Evolutionary conservation across 2,329 filamentous ascomycete species (phyloP).

Genomic region (Ophiostoma perfectum): DNA sequence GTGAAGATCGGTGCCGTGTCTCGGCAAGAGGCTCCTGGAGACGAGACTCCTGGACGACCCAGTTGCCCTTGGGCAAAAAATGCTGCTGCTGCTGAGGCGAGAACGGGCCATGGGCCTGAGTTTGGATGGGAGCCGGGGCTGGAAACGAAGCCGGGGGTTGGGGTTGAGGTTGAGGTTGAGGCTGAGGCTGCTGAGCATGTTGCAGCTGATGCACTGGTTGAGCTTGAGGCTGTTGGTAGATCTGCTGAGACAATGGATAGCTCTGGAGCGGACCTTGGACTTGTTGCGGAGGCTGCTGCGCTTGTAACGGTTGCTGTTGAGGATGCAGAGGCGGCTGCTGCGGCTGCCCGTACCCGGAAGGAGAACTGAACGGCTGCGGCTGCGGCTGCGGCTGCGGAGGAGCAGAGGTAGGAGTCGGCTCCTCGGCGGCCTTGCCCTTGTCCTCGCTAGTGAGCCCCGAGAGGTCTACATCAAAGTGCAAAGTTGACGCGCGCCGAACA

Average conservation of each 20-base stretch:
- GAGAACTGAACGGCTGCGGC: background rate
- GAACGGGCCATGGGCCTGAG: no score
- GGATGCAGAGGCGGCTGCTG: background rate
- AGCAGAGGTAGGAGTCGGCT: slow-evolving; percentile 20
- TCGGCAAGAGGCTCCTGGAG: slow-evolving; percentile 14
- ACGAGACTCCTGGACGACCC: slow-evolving; percentile 13
- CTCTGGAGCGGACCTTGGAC: slow-evolving; percentile 17
- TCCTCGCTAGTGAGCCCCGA: slow-evolving; percentile 32
- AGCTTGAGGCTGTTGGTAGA: background rate
- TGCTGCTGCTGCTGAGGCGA: background rate
- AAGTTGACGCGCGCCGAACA: slow-evolving; percentile 52
- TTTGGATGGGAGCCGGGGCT: no score
- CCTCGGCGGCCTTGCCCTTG: slow-evolving; percentile 25
- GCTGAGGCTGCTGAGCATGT: no score
- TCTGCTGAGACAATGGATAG: background rate
- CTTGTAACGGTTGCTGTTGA: background rate
- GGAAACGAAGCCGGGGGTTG: no score
- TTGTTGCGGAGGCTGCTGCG: slow-evolving; percentile 6
- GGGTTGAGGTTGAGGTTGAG: no score
- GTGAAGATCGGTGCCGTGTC: slow-evolving; percentile 12
- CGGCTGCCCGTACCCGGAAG: background rate
- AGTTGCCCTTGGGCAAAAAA: slow-evolving; percentile 11
- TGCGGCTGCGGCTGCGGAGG: slow-evolving; percentile 18
- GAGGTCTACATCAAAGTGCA: slow-evolving; percentile 38
- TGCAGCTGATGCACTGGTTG: no score